A percentile compares a stretch with the other conserved stretches of the same genome.
phyloP scores from a whole-genome alignment of 2,329 filamentous ascomycete genomes.

The Aschersonia sp. region DNA sequence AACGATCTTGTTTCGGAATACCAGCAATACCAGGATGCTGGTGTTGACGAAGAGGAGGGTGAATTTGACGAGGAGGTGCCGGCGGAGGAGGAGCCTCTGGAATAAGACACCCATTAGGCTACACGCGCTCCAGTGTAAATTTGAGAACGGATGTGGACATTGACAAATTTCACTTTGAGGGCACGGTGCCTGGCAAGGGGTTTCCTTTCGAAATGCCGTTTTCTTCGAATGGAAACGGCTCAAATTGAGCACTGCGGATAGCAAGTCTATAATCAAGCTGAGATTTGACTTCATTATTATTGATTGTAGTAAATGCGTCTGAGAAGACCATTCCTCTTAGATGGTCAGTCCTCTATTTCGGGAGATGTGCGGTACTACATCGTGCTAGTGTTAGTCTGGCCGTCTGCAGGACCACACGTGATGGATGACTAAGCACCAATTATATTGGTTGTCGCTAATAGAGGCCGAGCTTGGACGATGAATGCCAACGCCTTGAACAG shows the following conservation, averaged over 20 bases:
- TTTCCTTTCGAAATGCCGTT: not conserved
- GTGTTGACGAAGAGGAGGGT: slow-evolving; percentile 92
- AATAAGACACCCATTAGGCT: slow-evolving; percentile 11
- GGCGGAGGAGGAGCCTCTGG: slow-evolving; percentile 52
- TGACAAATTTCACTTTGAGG: slow-evolving; percentile 14
- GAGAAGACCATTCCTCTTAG: too few relatives aligned
- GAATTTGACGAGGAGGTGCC: slow-evolving; percentile 81
- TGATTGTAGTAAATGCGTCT: too few relatives aligned
- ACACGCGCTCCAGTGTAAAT: too few relatives aligned
- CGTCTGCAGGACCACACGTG: not conserved
- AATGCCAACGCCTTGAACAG: not conserved
- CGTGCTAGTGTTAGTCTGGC: not conserved
- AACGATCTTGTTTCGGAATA: slow-evolving; percentile 99
- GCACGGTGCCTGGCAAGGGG: not conserved
- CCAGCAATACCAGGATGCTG: slow-evolving; percentile 99
- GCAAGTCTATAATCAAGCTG: too few relatives aligned
- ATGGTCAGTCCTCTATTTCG: too few relatives aligned
- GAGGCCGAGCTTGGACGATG: too few relatives aligned
- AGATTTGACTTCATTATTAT: too few relatives aligned
- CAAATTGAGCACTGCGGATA: too few relatives aligned
- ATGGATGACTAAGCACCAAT: slow-evolving; percentile 7
- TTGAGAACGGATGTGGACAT: too few relatives aligned
- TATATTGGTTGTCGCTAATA: not conserved
- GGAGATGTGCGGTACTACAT: not conserved
- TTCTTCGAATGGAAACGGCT: not conserved